phyloP scores from a whole-genome alignment of 371 early-diverging fungal species.

The Coemansia sp. region DNA sequence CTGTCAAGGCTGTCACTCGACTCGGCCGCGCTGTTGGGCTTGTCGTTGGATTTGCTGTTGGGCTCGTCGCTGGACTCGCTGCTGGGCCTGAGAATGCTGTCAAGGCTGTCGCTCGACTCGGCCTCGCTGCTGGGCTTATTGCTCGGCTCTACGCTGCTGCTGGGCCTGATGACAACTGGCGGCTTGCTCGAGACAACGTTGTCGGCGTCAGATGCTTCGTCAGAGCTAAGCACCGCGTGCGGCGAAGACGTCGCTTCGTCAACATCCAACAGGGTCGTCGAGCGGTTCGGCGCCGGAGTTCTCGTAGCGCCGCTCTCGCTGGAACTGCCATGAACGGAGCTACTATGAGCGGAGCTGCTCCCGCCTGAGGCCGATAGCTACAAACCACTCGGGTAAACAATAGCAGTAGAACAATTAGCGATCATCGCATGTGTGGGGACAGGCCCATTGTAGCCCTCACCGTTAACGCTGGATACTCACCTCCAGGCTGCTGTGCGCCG shows the following conservation, averaged over 20 bases:
- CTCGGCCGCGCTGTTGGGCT: neutral
- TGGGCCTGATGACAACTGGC: conserved; percentile 2
- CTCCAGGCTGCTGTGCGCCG: neutral
- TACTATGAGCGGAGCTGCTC: neutral
- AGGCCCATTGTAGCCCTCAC: no score
- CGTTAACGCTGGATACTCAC: neutral
- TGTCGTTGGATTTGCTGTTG: neutral
- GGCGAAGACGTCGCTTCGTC: neutral
- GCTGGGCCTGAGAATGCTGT: neutral
- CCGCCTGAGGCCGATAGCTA: neutral
- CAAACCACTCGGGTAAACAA: conserved; percentile 7
- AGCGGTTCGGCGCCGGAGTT: neutral
- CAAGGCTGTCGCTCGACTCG: neutral
- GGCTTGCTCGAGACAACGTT: neutral
- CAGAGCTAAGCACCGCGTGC: neutral
- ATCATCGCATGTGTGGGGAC: neutral
- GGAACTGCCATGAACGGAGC: neutral
- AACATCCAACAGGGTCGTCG: neutral
- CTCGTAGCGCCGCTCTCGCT: neutral
- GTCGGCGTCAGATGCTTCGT: neutral
- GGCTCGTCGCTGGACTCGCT: neutral
- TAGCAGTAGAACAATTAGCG: conserved; percentile 1
- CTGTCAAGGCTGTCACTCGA: neutral
- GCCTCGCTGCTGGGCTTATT: conserved; percentile 1
- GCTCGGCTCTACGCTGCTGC: neutral